These are phyloP conservation scores for Botrytis elliptica DNA, from an alignment of 2,329 filamentous ascomycete genomes.

Conservation along the genomic window DNA sequence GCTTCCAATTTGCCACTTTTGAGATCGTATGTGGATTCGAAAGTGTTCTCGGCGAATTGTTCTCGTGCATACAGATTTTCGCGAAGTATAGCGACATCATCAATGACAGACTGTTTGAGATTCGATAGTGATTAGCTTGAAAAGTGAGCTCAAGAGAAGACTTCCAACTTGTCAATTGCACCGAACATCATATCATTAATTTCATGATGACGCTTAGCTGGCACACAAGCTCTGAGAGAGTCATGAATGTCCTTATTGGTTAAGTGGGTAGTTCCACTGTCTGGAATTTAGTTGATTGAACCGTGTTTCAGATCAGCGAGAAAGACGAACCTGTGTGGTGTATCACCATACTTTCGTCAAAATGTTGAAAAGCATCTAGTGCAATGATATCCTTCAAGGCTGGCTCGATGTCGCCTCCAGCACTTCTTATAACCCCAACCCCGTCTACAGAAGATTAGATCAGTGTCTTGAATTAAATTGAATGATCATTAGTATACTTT, in stretches of 20 bases:
- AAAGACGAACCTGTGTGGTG: conserved; percentile 35
- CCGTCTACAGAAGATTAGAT: conserved; percentile 21
- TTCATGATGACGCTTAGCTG: conserved; percentile 22
- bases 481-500: not conserved
- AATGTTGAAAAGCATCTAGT: conserved; percentile 28
- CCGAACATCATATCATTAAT: conserved; percentile 35
- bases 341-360: conserved; percentile 35
- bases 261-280: conserved; percentile 33
- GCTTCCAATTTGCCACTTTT: conserved; percentile 31
- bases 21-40: conserved; percentile 33
- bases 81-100: conserved; percentile 33
- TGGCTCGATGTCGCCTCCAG: conserved; percentile 31
- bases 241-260: conserved; percentile 29
- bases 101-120: conserved; percentile 31
- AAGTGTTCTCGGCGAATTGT: conserved; percentile 28
- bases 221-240: conserved; percentile 28
- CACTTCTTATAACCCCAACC: conserved; percentile 31
- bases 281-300: not conserved
- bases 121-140: not conserved
- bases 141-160: not conserved
- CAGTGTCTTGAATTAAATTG: not conserved
- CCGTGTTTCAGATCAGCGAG: not conserved
- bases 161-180: conserved; percentile 32
- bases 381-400: conserved; percentile 30
- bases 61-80: conserved; percentile 30